Evolutionary conservation across 805 yeast genomes (phyloP).

Genomic region (Candida ficus): DNA sequence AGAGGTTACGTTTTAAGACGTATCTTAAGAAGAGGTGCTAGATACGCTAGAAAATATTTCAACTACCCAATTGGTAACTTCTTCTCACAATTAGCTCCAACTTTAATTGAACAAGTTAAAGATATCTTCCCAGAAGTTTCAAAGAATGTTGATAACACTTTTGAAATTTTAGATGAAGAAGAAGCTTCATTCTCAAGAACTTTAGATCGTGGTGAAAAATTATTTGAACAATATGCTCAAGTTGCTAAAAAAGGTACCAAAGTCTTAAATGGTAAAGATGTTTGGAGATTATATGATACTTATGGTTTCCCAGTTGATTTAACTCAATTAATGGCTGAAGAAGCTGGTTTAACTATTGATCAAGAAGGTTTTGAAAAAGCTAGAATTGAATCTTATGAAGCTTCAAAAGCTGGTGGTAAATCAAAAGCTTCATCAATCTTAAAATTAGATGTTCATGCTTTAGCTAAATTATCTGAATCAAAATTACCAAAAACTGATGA

Average conservation of each 20-base stretch:
- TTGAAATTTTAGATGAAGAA: constrained; percentile 92
- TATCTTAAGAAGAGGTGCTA: constrained; percentile 95
- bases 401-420: constrained; percentile 84
- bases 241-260: constrained; percentile 72
- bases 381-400: constrained; percentile 83
- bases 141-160: constrained; percentile 64
- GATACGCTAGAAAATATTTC: constrained; percentile 95
- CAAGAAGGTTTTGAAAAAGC: constrained; percentile 91
- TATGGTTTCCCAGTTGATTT: constrained; percentile 99
- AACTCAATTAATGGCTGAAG: constrained; percentile 98
- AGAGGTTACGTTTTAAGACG: constrained; percentile 98
- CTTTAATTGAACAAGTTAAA: constrained; percentile 80
- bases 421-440: constrained; percentile 53
- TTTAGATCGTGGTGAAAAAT: constrained; percentile 94
- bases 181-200: constrained; percentile 94
- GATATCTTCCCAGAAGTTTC: constrained; percentile 90
- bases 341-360: constrained; percentile 88
- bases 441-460: constrained; percentile 87
- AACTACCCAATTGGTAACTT: constrained; percentile 92
- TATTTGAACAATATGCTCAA: constrained; percentile 89
- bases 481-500: constrained; percentile 80
- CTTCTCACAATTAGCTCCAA: constrained; percentile 89
- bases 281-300: constrained; percentile 97
- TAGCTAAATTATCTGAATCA: constrained; percentile 63
- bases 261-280: constrained; percentile 86